Evolutionary conservation across 192 early-diverging fungal genomes (phyloP).

Genomic region (Funneliformis mosseae): DNA sequence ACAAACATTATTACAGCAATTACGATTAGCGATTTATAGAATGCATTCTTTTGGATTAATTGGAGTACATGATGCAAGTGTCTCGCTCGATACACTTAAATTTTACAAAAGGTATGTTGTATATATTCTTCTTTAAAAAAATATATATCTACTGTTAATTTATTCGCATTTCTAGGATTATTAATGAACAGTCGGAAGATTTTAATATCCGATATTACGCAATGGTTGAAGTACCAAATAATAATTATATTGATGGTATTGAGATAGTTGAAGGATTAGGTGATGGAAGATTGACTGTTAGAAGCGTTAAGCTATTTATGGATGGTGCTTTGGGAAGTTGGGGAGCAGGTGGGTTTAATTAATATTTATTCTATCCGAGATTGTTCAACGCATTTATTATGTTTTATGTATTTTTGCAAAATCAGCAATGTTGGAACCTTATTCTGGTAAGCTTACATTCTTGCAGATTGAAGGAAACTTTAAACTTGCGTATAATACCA

Average conservation of each 20-base stretch:
- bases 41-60: slow-evolving; percentile 54
- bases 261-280: slow-evolving; percentile 24
- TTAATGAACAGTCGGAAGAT: not conserved
- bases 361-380: not conserved
- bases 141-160: not conserved
- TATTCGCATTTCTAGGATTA: not conserved
- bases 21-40: slow-evolving; percentile 37
- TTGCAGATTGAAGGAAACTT: not conserved
- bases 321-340: slow-evolving; percentile 63
- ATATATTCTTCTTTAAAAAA: not conserved
- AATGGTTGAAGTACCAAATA: slow-evolving; percentile 39
- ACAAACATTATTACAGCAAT: slow-evolving; percentile 24
- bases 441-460: slow-evolving; percentile 28
- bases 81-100: slow-evolving; percentile 37
- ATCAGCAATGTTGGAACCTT: slow-evolving; percentile 39
- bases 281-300: slow-evolving; percentile 41
- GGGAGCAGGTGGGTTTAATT: slow-evolving; percentile 50
- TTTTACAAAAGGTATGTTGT: slow-evolving; percentile 46
- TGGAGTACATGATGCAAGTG: slow-evolving; percentile 59
- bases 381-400: not conserved
- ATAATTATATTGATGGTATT: slow-evolving; percentile 38
- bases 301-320: slow-evolving; percentile 57
- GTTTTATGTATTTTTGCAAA: slow-evolving; percentile 10
- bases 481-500: not conserved
- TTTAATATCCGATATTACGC: slow-evolving; percentile 42